phyloP scores from a whole-genome alignment of 306 rosid genomes.

The Spatholobus suberectus region DNA sequence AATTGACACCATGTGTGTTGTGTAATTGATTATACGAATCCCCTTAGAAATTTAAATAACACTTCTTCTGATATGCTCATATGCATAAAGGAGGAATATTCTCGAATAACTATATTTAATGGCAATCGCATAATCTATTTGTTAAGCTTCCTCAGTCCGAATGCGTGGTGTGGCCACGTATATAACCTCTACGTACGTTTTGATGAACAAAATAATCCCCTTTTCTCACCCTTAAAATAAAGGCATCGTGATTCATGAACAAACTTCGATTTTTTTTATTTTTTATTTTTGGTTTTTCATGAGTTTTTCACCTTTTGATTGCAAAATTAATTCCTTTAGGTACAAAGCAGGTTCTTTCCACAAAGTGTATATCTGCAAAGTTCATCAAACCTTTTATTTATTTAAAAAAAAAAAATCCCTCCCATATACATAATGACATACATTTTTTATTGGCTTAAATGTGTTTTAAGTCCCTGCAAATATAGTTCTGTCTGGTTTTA shows the following conservation, averaged over 20 bases:
- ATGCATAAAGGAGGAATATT: conserved; percentile 25
- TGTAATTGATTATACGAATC: background rate
- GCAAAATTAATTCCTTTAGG: background rate
- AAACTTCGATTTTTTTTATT: background rate
- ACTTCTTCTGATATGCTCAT: background rate
- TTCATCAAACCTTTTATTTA: background rate
- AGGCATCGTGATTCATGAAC: conserved; percentile 25
- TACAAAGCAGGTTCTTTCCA: background rate
- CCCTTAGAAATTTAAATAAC: background rate
- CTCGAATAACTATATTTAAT: conserved; percentile 17
- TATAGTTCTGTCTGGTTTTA: no score
- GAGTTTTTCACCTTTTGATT: background rate
- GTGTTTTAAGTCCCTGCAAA: no score
- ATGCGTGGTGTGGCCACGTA: conserved; percentile 23
- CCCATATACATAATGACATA: background rate
- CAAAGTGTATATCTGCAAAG: background rate
- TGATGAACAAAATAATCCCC: conserved; percentile 1
- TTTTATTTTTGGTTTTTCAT: background rate
- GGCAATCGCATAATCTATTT: conserved; percentile 32
- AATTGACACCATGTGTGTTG: background rate
- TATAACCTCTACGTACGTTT: conserved; percentile 18
- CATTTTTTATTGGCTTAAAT: no score
- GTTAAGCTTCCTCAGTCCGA: conserved; percentile 8
- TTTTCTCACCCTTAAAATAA: conserved; percentile 4
- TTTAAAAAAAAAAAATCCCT: background rate